Percentiles rank a stretch among this genome's conserved stretches.
Conservation (phyloP, 2,329 filamentous ascomycete species). For the Grosmannia clavigera region DNA sequence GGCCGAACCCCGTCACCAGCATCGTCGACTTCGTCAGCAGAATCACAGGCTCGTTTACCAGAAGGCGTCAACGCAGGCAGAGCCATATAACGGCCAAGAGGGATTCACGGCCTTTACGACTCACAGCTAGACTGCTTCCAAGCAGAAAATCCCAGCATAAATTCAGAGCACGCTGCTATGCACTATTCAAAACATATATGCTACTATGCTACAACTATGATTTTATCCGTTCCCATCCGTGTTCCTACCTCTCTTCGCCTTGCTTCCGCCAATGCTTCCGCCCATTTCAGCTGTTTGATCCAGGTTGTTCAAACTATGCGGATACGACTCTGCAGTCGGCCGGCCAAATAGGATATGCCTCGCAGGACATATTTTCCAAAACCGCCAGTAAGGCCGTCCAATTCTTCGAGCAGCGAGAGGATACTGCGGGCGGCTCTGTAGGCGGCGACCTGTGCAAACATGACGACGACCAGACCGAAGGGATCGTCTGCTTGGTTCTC, state of each 20-base stretch:
- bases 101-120: background rate
- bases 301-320: background rate
- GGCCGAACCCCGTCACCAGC: background rate
- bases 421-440: background rate
- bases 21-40: background rate
- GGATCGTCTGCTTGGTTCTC: background rate
- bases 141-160: background rate
- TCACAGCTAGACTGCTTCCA: background rate
- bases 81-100: background rate
- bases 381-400: background rate
- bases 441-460: background rate
- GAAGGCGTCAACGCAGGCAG: background rate
- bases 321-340: background rate
- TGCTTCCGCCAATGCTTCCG: too few species aligned
- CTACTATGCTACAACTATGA: conserved; percentile 19
- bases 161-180: background rate
- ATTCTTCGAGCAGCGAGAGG: background rate
- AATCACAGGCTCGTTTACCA: background rate
- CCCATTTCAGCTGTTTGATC: too few species aligned
- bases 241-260: background rate
- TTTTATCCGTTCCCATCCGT: conserved; percentile 21
- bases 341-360: background rate
- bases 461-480: background rate
- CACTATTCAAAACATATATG: background rate
- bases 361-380: background rate